These are phyloP conservation scores for Akanthomyces lecanii DNA, from an alignment of 2,329 filamentous ascomycete genomes.

Conservation along the genomic window DNA sequence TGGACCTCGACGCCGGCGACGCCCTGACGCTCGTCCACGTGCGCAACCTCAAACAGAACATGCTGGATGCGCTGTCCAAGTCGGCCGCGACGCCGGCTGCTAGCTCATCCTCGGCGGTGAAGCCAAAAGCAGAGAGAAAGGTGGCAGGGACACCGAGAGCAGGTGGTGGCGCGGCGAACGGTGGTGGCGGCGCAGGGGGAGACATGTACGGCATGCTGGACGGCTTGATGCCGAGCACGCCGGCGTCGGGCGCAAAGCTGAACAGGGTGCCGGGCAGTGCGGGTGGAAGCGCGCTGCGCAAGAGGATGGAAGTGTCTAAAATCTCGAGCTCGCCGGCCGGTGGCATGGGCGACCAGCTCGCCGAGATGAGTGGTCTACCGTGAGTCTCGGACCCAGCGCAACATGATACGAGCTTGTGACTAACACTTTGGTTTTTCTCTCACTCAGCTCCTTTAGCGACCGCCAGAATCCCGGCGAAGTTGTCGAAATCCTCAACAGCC, in stretches of 20 bases:
- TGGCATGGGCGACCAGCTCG: conserved; percentile 32
- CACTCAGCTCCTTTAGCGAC: conserved; percentile 56
- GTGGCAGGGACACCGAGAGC: conserved; percentile 58
- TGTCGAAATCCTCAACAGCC: conserved; percentile 75
- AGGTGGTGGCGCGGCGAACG: conserved; percentile 46
- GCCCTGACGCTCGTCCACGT: conserved; percentile 63
- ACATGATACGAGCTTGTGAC: neutral
- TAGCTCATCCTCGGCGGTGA: conserved; percentile 26
- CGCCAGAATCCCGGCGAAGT: conserved; percentile 76
- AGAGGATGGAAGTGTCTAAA: conserved; percentile 29
- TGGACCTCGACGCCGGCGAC: conserved; percentile 74
- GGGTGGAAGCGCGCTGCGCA: conserved; percentile 30
- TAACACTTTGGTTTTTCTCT: conserved; percentile 13
- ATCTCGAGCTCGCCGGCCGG: conserved; percentile 32
- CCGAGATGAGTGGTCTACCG: conserved; percentile 27
- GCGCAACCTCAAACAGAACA: conserved; percentile 76
- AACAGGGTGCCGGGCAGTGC: conserved; percentile 27
- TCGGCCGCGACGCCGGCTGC: conserved; percentile 58
- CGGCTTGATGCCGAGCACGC: conserved; percentile 62
- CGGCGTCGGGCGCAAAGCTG: conserved; percentile 41
- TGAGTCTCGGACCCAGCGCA: conserved; percentile 20
- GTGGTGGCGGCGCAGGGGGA: conserved; percentile 45
- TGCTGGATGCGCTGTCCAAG: conserved; percentile 79
- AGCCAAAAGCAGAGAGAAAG: conserved; percentile 55
- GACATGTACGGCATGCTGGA: conserved; percentile 86